Evolutionary conservation across 2,329 filamentous ascomycete genomes (phyloP), one percentile per base, ranked within the genome.

Genomic region (Coniella lustricola): DNA sequence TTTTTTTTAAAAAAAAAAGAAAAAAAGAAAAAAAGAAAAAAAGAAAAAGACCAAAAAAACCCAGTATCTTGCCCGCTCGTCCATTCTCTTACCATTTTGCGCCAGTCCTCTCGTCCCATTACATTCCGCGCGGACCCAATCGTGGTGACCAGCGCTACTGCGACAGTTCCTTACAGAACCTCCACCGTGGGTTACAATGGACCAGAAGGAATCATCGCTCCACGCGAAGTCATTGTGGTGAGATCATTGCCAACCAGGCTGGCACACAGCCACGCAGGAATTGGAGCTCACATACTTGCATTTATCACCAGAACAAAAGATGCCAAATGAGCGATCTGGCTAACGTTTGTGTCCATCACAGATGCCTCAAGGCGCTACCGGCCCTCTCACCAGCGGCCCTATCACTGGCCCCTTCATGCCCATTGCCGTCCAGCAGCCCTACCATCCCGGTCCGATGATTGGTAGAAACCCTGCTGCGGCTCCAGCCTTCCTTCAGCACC

Each of bases 361-460:
- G 58, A 42, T 47, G 31, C 51, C 52, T 18, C 46, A 48, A 35
- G 54, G 55, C 4, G 44, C 47, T n/a, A 40, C 51, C 8, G 40
- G 57, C 34, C 54, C 52, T 32, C 42, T 57, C 40, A 57, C 56
- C 21, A 44, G 40, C 25, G 52, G 48, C 16, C 43, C 46, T 18
- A 44, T 44, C 44, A 55, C 56, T 22, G 52, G 44, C 2, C 55
- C 52, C 25, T 44, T 55, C 20, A 52, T 54, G 16, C 56, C 56
- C 7, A 42, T 46, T 25, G 22, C 60, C 32, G n/a, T 55, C n/a
- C 57, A 62, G 49, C 59, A 58, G 46, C 55, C 56, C 10, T 43
- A 38, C 39, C 46, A 43, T 9, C 25, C 25, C 10, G 25, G 25
- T 29, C 25, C 25, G 5, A 29, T 29, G 25, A 29, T 29, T 29